Percentiles rank a stretch among this genome's conserved stretches.
phyloP scores from a whole-genome alignment of 2,329 filamentous ascomycete species.

The Periconia digitata region DNA sequence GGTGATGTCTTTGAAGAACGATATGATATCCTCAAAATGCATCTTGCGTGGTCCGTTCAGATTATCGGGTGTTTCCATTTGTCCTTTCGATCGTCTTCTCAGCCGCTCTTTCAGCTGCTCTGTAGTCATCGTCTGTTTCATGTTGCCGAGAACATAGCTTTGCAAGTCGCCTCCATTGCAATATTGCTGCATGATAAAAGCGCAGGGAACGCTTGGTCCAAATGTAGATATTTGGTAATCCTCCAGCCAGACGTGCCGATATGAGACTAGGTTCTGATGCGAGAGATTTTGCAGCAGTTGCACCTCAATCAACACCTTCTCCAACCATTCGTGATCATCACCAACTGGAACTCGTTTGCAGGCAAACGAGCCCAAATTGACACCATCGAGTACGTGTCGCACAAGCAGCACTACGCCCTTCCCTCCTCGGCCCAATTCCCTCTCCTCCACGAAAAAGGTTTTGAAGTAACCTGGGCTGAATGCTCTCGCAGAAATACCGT shows the following conservation, averaged over 20 bases:
- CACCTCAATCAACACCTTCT: conserved; percentile 92
- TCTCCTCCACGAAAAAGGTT: conserved; percentile 88
- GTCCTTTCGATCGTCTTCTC: conserved; percentile 77
- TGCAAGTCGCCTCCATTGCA: conserved; percentile 93
- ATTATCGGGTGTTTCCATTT: conserved; percentile 64
- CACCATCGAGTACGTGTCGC: conserved; percentile 86
- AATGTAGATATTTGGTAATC: conserved; percentile 81
- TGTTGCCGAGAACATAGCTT: conserved; percentile 76
- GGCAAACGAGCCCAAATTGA: conserved; percentile 85
- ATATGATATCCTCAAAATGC: conserved; percentile 90
- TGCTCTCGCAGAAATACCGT: conserved; percentile 80
- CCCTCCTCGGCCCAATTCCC: conserved; percentile 82
- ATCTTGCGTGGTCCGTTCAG: conserved; percentile 57
- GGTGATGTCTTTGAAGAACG: conserved; percentile 93
- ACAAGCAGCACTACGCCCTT: conserved; percentile 96
- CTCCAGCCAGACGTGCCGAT: conserved; percentile 96
- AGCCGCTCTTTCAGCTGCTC: conserved; percentile 88
- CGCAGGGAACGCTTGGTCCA: conserved; percentile 87
- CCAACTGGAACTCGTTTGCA: conserved; percentile 95
- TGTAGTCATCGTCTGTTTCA: conserved; percentile 64
- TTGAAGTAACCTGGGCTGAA: conserved; percentile 94
- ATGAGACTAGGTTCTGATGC: conserved; percentile 93
- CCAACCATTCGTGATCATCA: conserved; percentile 91
- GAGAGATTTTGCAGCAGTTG: conserved; percentile 88
- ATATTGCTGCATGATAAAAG: conserved; percentile 96